phyloP scores from a whole-genome alignment of 495 filamentous ascomycete genomes.

The Poronia punctata region DNA sequence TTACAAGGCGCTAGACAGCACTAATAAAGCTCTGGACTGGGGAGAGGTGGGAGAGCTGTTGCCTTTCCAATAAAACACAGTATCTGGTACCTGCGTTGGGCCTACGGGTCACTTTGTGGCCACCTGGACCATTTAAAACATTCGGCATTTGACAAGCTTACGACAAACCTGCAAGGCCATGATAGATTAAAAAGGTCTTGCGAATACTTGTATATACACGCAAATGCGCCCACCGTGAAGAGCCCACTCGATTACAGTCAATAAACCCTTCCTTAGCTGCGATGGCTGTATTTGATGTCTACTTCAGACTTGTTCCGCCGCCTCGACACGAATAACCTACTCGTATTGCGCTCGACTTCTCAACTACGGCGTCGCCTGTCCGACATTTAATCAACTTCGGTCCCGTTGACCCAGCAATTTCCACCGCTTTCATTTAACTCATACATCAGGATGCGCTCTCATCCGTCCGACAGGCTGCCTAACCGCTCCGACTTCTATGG shows the following conservation, averaged over 20 bases:
- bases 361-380: not conserved
- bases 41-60: no score
- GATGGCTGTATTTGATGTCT: conserved; percentile 6
- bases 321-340: not conserved
- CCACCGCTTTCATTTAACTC: not conserved
- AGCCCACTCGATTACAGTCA: not conserved
- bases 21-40: no score
- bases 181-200: no score
- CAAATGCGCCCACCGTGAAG: conserved; percentile 1
- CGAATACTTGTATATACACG: no score
- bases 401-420: not conserved
- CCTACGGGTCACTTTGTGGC: no score
- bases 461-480: conserved; percentile 17
- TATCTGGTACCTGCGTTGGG: no score
- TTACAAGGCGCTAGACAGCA: no score
- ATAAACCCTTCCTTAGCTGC: conserved; percentile 1
- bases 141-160: no score
- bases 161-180: no score
- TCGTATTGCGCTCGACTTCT: not conserved
- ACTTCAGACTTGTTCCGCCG: not conserved
- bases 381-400: not conserved
- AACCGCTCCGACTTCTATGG: conserved; percentile 13
- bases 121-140: no score
- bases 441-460: conserved; percentile 21
- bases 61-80: no score